Evolutionary conservation across 2,329 filamentous ascomycete species (phyloP), one percentile per base, ranked within the genome.

Genomic region (Xylariaceae sp.): DNA sequence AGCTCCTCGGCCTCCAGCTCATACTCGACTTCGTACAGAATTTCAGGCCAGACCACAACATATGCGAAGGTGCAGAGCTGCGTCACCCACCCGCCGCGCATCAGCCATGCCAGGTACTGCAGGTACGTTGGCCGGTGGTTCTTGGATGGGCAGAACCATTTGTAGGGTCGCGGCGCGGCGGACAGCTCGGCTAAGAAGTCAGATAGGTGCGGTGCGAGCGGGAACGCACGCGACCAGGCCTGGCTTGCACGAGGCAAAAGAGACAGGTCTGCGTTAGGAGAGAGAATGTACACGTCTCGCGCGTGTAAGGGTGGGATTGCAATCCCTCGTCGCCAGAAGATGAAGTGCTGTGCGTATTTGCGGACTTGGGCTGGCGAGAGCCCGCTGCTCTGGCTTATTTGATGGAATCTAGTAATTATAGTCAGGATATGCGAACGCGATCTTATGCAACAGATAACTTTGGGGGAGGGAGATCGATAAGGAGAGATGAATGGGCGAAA

Each of bases 321-420:
- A 55, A 95, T 89, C 40, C 93, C 94, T 52, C 92, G 88, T 20
- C 94, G 87, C 92, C 93, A 97, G 74, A 95, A 96, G 57, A 97
- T 92, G 58, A 99, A 87, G 74, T 97, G 94, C 53, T 91, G 89
- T 8, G 92, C 92, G 58, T 96, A 89, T 63, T 91, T 87, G 59
- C 93, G 88, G 58, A 97, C 88, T 62, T 96, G 90, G 26, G 84
- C 81, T 1, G 94, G 80, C 3, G 88, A 86, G 46, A 97, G 87
- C 16, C 86, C 82, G 45, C 88, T 84, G 60, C 81, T 83, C 61
- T 86, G 82, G 13, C 87, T 84, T 48, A 91, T 83, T 69, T 92
- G 89, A 50, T 84, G 75, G 68, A 88, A 86, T 39, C 77, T 79
- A 57, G 21, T 43, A 13, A 9, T 13, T 39, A 21, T 10, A 21